These are phyloP conservation scores for Ascochyta fabae DNA, from an alignment of 2,329 filamentous ascomycete genomes.

Conservation along the genomic window DNA sequence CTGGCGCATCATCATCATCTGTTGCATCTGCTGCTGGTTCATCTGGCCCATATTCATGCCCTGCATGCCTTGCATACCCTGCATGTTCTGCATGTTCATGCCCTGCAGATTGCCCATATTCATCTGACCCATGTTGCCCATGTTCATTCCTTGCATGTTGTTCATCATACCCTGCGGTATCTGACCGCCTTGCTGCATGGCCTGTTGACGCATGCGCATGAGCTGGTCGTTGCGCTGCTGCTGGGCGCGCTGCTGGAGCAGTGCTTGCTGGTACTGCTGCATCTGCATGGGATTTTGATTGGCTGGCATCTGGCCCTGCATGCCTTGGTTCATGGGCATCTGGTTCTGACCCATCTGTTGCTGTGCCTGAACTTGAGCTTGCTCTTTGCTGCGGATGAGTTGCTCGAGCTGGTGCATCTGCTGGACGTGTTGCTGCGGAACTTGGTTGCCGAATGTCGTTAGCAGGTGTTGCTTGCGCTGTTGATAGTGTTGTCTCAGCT, in stretches of 20 bases:
- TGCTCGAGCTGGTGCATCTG: constrained; percentile 41
- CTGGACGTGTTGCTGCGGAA: constrained; percentile 34
- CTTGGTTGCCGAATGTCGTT: constrained; percentile 30
- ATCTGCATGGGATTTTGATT: constrained; percentile 38
- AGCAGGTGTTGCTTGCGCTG: constrained; percentile 35
- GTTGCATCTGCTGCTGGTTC: constrained; percentile 43
- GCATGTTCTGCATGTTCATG: constrained; percentile 17
- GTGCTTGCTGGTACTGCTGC: constrained; percentile 44
- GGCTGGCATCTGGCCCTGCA: constrained; percentile 36
- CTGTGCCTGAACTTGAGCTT: constrained; percentile 20
- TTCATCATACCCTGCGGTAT: constrained; percentile 42
- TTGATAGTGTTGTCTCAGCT: constrained; percentile 35
- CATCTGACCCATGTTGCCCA: constrained; percentile 30
- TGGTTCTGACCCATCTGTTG: constrained; percentile 28
- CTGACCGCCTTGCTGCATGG: constrained; percentile 38
- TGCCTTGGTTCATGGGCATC: constrained; percentile 28
- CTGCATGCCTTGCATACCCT: constrained; percentile 32
- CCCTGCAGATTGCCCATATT: constrained; percentile 25
- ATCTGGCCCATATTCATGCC: constrained; percentile 36
- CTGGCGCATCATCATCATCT: constrained; percentile 46
- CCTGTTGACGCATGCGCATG: constrained; percentile 42
- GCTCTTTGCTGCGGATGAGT: constrained; percentile 32
- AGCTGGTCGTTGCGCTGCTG: constrained; percentile 45
- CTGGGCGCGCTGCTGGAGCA: constrained; percentile 44
- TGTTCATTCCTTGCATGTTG: constrained; percentile 43